phyloP scores from a whole-genome alignment of 2,329 filamentous ascomycete genomes.

The Colletotrichum aenigma region DNA sequence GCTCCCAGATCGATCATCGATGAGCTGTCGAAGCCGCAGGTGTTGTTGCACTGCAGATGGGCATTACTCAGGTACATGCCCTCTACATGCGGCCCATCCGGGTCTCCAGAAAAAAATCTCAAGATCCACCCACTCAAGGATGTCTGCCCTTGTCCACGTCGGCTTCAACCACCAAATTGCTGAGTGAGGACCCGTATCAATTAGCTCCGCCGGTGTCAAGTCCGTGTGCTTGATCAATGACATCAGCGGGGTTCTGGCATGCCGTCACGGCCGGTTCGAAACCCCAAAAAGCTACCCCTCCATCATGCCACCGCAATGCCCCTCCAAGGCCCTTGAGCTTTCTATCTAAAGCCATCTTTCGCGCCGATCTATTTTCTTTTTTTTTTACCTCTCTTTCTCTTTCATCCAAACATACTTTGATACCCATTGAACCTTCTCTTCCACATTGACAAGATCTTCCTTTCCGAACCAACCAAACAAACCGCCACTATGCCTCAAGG shows the following conservation, averaged over 20 bases:
- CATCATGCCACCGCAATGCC: conserved; percentile 9
- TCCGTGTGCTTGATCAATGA: conserved; percentile 7
- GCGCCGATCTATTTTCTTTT: not conserved
- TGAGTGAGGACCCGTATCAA: conserved; percentile 1
- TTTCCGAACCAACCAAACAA: not conserved
- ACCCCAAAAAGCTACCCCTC: conserved; percentile 16
- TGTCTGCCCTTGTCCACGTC: not conserved
- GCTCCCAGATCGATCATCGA: not conserved
- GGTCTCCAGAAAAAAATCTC: not conserved
- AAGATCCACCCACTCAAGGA: not conserved
- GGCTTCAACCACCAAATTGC: not conserved
- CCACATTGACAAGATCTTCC: not conserved
- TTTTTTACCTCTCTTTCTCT: not conserved
- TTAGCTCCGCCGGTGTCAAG: not conserved
- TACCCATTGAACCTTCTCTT: not conserved
- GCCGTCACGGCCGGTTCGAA: conserved; percentile 13
- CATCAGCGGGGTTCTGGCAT: conserved; percentile 15
- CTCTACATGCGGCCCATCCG: conserved; percentile 7
- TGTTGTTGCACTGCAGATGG: not conserved
- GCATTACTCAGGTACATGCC: not conserved
- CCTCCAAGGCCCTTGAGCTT: not conserved
- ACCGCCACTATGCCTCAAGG: conserved; percentile 6
- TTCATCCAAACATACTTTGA: not conserved
- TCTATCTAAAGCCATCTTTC: conserved; percentile 5
- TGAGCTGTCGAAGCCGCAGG: conserved; percentile 1